Evolutionary conservation across 371 early-diverging fungal genomes (phyloP), one percentile per base, ranked within the genome.

Genomic region (Dipsacomyces acuminosporus): DNA sequence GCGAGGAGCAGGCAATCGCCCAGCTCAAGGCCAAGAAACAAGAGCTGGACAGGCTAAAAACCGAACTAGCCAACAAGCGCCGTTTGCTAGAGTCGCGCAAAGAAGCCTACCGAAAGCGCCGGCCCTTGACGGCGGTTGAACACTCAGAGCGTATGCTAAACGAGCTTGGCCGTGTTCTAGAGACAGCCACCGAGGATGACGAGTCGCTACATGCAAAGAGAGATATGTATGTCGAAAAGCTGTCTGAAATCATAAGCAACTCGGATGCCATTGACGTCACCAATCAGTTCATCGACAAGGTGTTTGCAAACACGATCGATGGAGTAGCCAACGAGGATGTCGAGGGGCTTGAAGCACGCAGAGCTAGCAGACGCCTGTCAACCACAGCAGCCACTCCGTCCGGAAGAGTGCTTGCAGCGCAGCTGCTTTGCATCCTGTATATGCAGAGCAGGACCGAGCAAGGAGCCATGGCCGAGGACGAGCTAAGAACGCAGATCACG

Each of bases 401-500:
- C 0, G 64, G 64, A n/a, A 55, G 70, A 1, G 60, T 64, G 35
- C 59, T 69, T 23, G 55, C 64, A 6, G 70, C 70, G 7, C 70
- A 69, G 60, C 55, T 69, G 41, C 60, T 69, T 23, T 69, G 70
- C 53, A 47, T 65, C 18, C 52, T 69, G 45, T 69, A 69, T 36
- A 46, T 59, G 7, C 48, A 26, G 41, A 42, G 34, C 45, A 41
- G 48, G 47, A 33, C 30, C 14, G 64, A 65, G 33, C 36, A 40
- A 30, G 45, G 35, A 8, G 70, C 58, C 8, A 57, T 69, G 52
- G 20, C 59, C 13, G 70, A 69, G 35, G 64, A 69, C 19, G 70
- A 63, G 17, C 53, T 69, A 48, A 54, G 70, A n/a, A 13, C 43
- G 8, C 51, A 54, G 47, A 47, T 69, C 25, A 36, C 66, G n/a